Evolutionary conservation across 1,284 basidiomycete genomes (phyloP), one percentile per base, ranked within the genome.

Genomic region (Puccinia horiana): DNA sequence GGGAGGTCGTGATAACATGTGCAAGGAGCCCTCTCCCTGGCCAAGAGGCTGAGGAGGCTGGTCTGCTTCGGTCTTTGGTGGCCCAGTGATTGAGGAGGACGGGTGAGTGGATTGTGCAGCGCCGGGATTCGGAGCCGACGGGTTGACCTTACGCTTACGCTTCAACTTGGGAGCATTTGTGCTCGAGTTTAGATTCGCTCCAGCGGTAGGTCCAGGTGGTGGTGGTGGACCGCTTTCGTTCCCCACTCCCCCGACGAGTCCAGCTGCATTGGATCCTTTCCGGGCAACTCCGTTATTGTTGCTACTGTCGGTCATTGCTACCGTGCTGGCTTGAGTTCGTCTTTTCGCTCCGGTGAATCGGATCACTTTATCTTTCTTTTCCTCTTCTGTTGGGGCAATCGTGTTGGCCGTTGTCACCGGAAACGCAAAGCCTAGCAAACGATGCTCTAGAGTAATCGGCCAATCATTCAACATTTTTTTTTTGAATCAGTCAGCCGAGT

Each of bases 371-470:
- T 82, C 81, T 54, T 76, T 82, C 56, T 32, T 23, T 52, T 72
- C 81, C 32, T 81, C 72, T 20, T 61, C 26, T 52, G 44, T 18
- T 37, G 65, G 47, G 3, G 14, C 20, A 11, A 35, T n/a, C 11
- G 26, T 58, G 52, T 58, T 74, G 2, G 67, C 26, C 35, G 76
- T 8, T 4, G 18, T 18, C 16, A 70, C 52, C 18, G 81, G 63
- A 72, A 82, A 82, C 14, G 73, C 81, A 61, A 82, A 82, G 29
- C 81, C 73, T 37, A 82, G 20, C n/a, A 82, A 72, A 18, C 81
- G 81, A 54, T 73, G 65, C 37, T 58, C 73, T 76, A 65, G 29
- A 52, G 42, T 42, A 63, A 65, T 32, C 5, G 14, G 26, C 18
- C 14, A 49, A 79, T 63, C 14, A 56, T 26, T 29, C 8, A 32